Evolutionary conservation across 495 filamentous ascomycete genomes (phyloP), one percentile per base, ranked within the genome.

Genomic region (Penicillium robsamsonii): DNA sequence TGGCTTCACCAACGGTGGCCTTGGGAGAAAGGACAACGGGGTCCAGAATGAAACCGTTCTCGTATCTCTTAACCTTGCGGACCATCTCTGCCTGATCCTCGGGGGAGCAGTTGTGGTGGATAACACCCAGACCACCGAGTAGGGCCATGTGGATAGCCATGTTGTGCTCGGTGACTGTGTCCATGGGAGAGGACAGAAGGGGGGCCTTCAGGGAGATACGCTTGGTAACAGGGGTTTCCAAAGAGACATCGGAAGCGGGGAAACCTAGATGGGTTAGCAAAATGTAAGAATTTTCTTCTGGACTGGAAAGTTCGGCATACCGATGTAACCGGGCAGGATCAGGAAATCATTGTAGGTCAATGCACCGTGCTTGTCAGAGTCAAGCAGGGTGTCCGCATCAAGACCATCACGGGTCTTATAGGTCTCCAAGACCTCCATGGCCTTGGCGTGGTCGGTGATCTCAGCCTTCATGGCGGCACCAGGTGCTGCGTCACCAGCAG

Each of bases 101-200:
- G 15, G 89, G 79, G 33, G 92, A 91, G 79, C 94, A 99, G 80
- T 99, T 99, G 83, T 99, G 95, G 77, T 99, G 94, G 61, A 99
- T 95, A 54, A 97, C 90, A 73, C 94, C 94, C 31, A 99, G 80
- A 68, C 94, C 94, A 72, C 94, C 94, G 64, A 97, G 87, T 46
- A 97, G 83, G 33, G 94, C 94, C 88, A 99, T 96, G 78, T 96
- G 90, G 64, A 99, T 97, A 49, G 94, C 94, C 94, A 99, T 99
- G 70, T 94, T 91, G 73, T 95, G 88, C 76, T 97, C 94, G 13
- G 94, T 99, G 66, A 99, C 94, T 33, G 94, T 99, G 80, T 99
- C 94, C 94, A 99, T 99, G 63, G 94, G 95, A 24, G 92, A 97
- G 24, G 95, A 97, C 46, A 96, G 81, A 63, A 99, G 87, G 40